These are phyloP conservation scores for Pyrenula massariospora DNA, from an alignment of 495 filamentous ascomycete genomes.

Conservation along the genomic window DNA sequence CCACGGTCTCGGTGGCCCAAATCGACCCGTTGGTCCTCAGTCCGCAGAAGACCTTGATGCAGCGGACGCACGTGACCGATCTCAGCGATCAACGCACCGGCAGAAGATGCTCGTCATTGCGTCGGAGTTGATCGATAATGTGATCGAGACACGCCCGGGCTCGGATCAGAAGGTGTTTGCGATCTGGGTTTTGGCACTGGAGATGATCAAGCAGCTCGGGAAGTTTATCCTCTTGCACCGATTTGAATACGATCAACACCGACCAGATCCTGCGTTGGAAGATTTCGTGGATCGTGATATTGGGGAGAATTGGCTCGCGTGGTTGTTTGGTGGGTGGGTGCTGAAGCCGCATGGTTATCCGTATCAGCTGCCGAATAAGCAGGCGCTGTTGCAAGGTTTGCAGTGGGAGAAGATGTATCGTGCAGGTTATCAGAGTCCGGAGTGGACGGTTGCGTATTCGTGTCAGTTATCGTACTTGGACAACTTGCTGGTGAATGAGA, in stretches of 20 bases:
- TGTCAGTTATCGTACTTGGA: background rate
- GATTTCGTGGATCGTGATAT: background rate
- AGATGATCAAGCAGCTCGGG: background rate
- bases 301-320: background rate
- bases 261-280: background rate
- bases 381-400: background rate
- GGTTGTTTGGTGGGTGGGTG: background rate
- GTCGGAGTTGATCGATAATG: background rate
- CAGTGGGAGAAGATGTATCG: background rate
- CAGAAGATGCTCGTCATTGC: background rate
- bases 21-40: background rate
- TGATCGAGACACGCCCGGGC: background rate
- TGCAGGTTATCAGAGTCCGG: background rate
- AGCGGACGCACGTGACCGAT: background rate
- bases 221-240: background rate
- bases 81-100: background rate
- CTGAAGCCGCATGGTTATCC: background rate
- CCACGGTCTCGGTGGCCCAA: background rate
- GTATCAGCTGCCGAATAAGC: background rate
- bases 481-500: background rate
- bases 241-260: background rate
- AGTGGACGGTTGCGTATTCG: background rate
- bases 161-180: background rate
- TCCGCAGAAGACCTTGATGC: background rate
- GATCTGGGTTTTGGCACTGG: background rate